These are phyloP conservation scores for Phlyctochytrium arcticum DNA, from an alignment of 192 early-diverging fungal species.

Conservation along the genomic window DNA sequence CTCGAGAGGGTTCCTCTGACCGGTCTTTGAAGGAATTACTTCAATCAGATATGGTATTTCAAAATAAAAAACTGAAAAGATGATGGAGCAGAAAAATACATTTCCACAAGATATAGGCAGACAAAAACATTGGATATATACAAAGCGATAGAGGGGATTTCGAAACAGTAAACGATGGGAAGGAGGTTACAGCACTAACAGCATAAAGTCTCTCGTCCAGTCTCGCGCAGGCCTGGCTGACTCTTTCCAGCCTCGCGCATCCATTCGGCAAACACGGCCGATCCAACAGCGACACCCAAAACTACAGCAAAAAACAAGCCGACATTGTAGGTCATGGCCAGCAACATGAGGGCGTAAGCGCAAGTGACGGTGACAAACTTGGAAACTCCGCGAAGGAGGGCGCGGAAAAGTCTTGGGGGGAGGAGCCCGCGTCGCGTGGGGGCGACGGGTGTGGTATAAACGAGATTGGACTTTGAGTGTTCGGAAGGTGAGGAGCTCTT, in stretches of 20 bases:
- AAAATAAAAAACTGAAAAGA: too few species aligned
- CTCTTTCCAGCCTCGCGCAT: neutral
- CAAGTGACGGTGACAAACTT: constrained; percentile 40
- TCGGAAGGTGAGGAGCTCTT: too few species aligned
- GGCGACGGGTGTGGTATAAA: neutral
- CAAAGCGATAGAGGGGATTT: too few species aligned
- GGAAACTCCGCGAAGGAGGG: constrained; percentile 32
- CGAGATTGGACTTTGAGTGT: neutral
- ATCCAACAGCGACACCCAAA: constrained; percentile 45
- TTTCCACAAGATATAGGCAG: too few species aligned
- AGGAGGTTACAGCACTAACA: too few species aligned
- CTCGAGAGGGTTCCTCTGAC: too few species aligned
- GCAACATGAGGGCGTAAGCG: constrained; percentile 55
- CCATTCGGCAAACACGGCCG: constrained; percentile 38
- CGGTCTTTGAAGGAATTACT: too few species aligned
- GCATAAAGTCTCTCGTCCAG: constrained; percentile 11
- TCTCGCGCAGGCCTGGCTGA: neutral
- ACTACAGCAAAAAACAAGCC: constrained; percentile 56
- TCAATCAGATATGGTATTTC: too few species aligned
- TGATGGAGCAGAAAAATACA: too few species aligned
- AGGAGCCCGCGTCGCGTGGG: too few species aligned
- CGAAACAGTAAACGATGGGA: too few species aligned
- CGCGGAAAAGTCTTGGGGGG: constrained; percentile 10
- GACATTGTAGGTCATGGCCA: constrained; percentile 65
- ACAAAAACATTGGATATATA: too few species aligned